A percentile compares a stretch with the other conserved stretches of the same genome.
Conservation (phyloP, 202 grass and related monocot species). For the Zoysia matrella region DNA sequence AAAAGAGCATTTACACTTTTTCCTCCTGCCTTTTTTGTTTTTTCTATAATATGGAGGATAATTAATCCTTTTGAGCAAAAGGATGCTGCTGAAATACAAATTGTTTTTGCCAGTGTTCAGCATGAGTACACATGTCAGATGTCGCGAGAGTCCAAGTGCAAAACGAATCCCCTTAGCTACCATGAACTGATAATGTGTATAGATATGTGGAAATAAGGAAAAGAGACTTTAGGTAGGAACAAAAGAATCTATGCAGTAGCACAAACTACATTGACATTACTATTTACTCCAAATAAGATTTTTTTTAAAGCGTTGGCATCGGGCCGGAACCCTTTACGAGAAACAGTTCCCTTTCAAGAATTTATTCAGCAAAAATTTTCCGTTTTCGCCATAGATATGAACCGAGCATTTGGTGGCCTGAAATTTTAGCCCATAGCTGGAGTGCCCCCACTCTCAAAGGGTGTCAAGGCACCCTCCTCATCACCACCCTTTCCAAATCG, state of each 20-base stretch:
- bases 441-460: no score
- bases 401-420: no score
- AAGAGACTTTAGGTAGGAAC: not conserved
- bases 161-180: slow-evolving; percentile 2
- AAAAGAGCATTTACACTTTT: slow-evolving; percentile 36
- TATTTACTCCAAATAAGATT: not conserved
- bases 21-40: no score
- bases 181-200: not conserved
- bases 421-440: no score
- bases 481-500: slow-evolving; percentile 30
- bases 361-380: not conserved
- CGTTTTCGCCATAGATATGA: not conserved
- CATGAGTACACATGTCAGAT: slow-evolving; percentile 9
- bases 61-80: no score
- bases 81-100: not conserved
- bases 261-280: not conserved
- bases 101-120: slow-evolving; percentile 23
- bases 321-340: no score
- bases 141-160: not conserved
- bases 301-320: not conserved
- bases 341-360: not conserved
- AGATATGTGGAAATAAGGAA: not conserved
- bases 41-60: no score
- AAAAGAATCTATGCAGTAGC: slow-evolving; percentile 1
- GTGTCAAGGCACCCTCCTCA: no score